Conservation (phyloP, 1,284 basidiomycete genomes). For the Rhodotorula sp. region DNA sequence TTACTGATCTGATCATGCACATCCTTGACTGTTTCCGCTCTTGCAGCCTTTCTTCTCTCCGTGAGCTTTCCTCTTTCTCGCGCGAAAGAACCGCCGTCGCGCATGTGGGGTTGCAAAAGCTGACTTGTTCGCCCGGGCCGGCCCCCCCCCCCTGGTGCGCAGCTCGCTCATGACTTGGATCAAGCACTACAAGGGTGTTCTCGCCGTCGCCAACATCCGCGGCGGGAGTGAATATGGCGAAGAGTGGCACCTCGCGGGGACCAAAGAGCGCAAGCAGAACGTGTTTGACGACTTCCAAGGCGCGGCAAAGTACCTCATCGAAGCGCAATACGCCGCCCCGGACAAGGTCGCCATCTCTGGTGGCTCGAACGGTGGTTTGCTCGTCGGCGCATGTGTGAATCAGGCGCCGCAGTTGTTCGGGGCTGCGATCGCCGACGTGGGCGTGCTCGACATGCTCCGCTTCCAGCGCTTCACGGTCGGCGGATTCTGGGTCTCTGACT, state of each 20-base stretch:
- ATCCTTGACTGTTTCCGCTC: no score
- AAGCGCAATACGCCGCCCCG: conserved; percentile 65
- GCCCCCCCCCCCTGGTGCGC: conserved; percentile 45
- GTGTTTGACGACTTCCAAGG: conserved; percentile 49
- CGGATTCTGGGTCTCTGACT: conserved; percentile 65
- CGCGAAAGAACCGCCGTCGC: no score
- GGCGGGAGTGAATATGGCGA: conserved; percentile 79
- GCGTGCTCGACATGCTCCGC: conserved; percentile 75
- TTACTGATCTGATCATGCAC: background rate
- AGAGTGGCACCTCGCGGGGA: conserved; percentile 69
- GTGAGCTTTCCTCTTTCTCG: background rate
- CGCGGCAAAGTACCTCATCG: conserved; percentile 70
- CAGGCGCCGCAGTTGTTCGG: conserved; percentile 75
- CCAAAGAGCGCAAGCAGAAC: conserved; percentile 65
- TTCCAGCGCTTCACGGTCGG: conserved; percentile 74
- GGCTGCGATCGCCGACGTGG: conserved; percentile 74
- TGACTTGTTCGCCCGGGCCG: background rate
- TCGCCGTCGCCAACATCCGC: conserved; percentile 59
- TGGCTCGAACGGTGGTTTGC: conserved; percentile 74
- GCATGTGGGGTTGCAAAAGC: background rate
- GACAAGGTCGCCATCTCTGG: conserved; percentile 72
- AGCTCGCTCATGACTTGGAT: conserved; percentile 69
- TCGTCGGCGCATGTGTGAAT: conserved; percentile 75
- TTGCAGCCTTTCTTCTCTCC: conserved; percentile 33
- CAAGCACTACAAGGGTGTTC: conserved; percentile 67